Evolutionary conservation across 2,329 filamentous ascomycete genomes (phyloP).

Genomic region (Phialophora chinensis): DNA sequence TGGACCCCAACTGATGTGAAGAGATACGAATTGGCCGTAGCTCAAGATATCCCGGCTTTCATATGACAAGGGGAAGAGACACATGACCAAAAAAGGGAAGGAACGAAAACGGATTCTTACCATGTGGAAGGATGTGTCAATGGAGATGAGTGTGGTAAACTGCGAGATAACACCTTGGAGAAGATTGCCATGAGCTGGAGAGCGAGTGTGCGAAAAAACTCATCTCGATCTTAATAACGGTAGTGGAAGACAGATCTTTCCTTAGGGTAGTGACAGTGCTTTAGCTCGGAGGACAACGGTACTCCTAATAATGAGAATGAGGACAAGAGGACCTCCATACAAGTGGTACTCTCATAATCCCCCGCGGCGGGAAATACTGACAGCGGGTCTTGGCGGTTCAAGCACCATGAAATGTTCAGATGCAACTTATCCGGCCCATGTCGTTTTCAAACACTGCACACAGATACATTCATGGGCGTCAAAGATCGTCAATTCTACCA

Average conservation of each 20-base stretch:
- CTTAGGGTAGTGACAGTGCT: constrained; percentile 1
- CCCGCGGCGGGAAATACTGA: no score
- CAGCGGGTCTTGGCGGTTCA: no score
- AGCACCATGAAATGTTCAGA: no score
- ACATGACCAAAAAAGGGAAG: constrained; percentile 7
- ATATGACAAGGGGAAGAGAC: constrained; percentile 19
- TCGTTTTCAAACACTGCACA: no score
- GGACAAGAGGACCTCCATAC: not conserved
- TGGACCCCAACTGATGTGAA: constrained; percentile 22
- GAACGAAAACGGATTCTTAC: not conserved
- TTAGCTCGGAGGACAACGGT: not conserved
- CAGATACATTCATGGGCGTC: no score
- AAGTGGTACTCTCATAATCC: no score
- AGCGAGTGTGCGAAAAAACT: not conserved
- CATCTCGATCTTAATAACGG: not conserved
- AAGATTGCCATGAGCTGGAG: not conserved
- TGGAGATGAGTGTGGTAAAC: not conserved
- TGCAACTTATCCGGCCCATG: no score
- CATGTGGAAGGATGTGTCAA: not conserved
- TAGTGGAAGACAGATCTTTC: not conserved
- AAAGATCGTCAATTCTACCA: no score
- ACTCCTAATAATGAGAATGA: not conserved
- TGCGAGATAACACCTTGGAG: not conserved
- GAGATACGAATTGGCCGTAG: constrained; percentile 3
- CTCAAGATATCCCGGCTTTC: constrained; percentile 11